Conservation (phyloP, 2,329 filamentous ascomycete genomes). For the Ceratocystis alfenasii region DNA sequence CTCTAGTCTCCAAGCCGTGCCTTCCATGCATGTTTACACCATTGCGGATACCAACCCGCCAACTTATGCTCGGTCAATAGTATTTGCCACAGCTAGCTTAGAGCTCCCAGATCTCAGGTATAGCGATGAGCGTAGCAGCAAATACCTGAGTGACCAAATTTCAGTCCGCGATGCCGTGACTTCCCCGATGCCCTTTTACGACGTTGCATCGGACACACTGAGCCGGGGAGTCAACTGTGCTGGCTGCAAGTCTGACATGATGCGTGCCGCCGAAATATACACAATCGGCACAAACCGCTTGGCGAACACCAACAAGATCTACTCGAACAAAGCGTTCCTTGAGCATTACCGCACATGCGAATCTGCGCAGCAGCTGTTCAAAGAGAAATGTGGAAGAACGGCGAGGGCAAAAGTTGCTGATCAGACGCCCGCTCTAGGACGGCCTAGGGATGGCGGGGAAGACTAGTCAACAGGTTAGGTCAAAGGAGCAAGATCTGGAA, state of each 20-base stretch:
- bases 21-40: not conserved
- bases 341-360: constrained; percentile 7
- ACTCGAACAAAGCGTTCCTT: constrained; percentile 9
- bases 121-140: not conserved
- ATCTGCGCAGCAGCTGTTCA: constrained; percentile 1
- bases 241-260: constrained; percentile 5
- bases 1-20: not conserved
- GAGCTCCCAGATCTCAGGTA: not conserved
- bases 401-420: no score
- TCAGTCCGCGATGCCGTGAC: constrained; percentile 5
- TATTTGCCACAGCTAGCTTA: constrained; percentile 3
- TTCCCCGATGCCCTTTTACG: constrained; percentile 5
- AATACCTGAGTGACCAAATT: not conserved
- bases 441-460: no score
- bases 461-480: no score
- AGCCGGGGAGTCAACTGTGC: constrained; percentile 6
- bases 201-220: not conserved
- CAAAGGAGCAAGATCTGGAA: no score
- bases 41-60: no score
- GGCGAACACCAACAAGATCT: not conserved
- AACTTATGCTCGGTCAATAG: no score
- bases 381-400: not conserved
- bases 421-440: no score
- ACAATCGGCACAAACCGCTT: not conserved
- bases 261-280: not conserved